phyloP scores from a whole-genome alignment of 2,329 filamentous ascomycete species.

The Aschersonia sp. region DNA sequence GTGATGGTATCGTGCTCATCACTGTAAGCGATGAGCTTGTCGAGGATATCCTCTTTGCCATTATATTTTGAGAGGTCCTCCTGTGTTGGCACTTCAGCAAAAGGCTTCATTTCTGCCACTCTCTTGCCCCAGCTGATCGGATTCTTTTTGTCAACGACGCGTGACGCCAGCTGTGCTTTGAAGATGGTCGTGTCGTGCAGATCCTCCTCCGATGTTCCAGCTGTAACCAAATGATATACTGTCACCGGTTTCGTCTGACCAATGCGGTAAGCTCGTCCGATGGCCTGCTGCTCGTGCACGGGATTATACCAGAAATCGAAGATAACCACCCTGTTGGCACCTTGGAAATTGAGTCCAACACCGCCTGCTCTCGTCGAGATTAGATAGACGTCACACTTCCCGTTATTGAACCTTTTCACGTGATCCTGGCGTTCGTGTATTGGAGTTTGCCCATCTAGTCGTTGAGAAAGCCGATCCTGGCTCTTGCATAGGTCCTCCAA shows the following conservation, averaged over 20 bases:
- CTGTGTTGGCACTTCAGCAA: constrained; percentile 35
- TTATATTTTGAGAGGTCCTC: constrained; percentile 35
- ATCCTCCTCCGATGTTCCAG: constrained; percentile 65
- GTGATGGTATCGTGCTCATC: constrained; percentile 26
- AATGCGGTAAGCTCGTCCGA: constrained; percentile 74
- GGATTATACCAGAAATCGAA: constrained; percentile 79
- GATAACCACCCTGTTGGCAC: constrained; percentile 75
- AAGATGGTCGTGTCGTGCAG: constrained; percentile 64
- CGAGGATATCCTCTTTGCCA: constrained; percentile 51
- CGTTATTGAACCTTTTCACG: constrained; percentile 55
- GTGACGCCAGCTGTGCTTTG: constrained; percentile 66
- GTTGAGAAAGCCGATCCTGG: constrained; percentile 31
- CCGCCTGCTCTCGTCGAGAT: constrained; percentile 78
- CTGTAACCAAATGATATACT: constrained; percentile 69
- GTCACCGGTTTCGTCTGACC: constrained; percentile 70
- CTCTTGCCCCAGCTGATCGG: constrained; percentile 51
- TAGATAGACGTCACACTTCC: constrained; percentile 47
- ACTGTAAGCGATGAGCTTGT: constrained; percentile 26
- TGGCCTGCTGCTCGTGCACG: constrained; percentile 68
- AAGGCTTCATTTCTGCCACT: constrained; percentile 40
- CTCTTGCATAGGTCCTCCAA: constrained; percentile 41
- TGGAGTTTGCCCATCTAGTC: constrained; percentile 54
- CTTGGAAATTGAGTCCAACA: constrained; percentile 68
- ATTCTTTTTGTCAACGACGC: constrained; percentile 75
- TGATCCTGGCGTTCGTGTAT: constrained; percentile 43